Percentiles rank a stretch among this genome's conserved stretches.
Evolutionary conservation across 768 basidiomycete genomes (phyloP).

Genomic region (Kwoniella heveanensis): DNA sequence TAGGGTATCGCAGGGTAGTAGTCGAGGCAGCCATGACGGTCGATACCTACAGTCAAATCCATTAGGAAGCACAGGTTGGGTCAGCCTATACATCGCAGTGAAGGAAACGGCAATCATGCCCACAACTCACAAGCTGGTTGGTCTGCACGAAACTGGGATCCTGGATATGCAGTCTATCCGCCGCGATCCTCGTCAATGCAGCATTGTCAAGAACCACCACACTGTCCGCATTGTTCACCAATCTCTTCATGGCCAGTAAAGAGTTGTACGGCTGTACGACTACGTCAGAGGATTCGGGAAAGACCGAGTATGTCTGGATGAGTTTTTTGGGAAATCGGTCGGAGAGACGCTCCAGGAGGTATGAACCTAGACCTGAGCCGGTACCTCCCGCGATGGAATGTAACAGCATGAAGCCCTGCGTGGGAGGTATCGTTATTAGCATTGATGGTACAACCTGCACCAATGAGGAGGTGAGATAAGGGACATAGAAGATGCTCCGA

Average conservation of each 20-base stretch:
- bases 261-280: slow-evolving; percentile 99
- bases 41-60: slow-evolving; percentile 65
- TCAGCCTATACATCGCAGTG: too few relatives aligned
- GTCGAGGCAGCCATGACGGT: slow-evolving; percentile 98
- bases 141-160: slow-evolving; percentile 59
- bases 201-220: slow-evolving; percentile 98
- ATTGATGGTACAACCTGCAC: too few relatives aligned
- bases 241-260: slow-evolving; percentile 83
- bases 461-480: not conserved
- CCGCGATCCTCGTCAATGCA: slow-evolving; percentile 86
- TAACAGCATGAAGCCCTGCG: slow-evolving; percentile 97
- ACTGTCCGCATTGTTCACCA: slow-evolving; percentile 94
- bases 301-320: slow-evolving; percentile 98
- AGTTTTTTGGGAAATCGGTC: slow-evolving; percentile 99
- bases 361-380: slow-evolving; percentile 97
- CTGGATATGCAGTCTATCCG: slow-evolving; percentile 84
- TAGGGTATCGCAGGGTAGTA: slow-evolving; percentile 92
- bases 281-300: slow-evolving; percentile 88
- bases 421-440: too few relatives aligned
- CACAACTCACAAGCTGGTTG: slow-evolving; percentile 52
- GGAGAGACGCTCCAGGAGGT: slow-evolving; percentile 89
- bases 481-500: slow-evolving; percentile 4
- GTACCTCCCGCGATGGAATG: slow-evolving; percentile 99
- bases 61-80: too few relatives aligned
- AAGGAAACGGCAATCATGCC: too few relatives aligned